Evolutionary conservation across 495 filamentous ascomycete genomes (phyloP).

Genomic region (Usnea hakonensis): DNA sequence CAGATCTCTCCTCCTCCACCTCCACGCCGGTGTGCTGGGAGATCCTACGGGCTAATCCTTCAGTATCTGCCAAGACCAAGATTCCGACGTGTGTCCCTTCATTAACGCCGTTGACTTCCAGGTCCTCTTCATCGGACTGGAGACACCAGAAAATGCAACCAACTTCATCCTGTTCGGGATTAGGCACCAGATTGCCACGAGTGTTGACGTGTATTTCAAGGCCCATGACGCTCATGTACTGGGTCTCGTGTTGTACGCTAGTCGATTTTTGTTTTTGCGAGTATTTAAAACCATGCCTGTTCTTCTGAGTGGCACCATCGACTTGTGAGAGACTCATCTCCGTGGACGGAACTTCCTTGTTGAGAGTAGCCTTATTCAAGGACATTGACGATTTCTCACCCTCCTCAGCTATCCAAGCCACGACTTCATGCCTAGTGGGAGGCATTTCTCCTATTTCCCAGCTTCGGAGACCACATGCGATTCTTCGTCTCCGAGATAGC

Average conservation of each 20-base stretch:
- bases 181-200: conserved; percentile 66
- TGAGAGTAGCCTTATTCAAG: background rate
- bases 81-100: conserved; percentile 58
- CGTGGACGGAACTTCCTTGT: conserved; percentile 7
- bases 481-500: conserved; percentile 37
- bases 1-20: conserved; percentile 64
- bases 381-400: background rate
- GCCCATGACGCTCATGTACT: conserved; percentile 96
- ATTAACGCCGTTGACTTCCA: conserved; percentile 45
- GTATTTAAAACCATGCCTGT: conserved; percentile 77
- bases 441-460: conserved; percentile 63
- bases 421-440: conserved; percentile 64
- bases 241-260: conserved; percentile 74
- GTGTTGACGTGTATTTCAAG: conserved; percentile 94
- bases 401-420: conserved; percentile 51
- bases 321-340: conserved; percentile 66
- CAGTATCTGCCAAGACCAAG: conserved; percentile 53
- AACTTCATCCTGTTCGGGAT: conserved; percentile 89
- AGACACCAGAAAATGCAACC: conserved; percentile 85
- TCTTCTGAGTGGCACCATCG: conserved; percentile 79
- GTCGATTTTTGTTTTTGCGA: conserved; percentile 70
- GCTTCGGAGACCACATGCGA: conserved; percentile 45
- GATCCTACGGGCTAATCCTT: conserved; percentile 39
- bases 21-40: conserved; percentile 44
- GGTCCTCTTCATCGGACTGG: conserved; percentile 58